A percentile compares a stretch with the other conserved stretches of the same genome.
Evolutionary conservation across 768 basidiomycete species (phyloP).

Genomic region (Rhizopogon rudus): DNA sequence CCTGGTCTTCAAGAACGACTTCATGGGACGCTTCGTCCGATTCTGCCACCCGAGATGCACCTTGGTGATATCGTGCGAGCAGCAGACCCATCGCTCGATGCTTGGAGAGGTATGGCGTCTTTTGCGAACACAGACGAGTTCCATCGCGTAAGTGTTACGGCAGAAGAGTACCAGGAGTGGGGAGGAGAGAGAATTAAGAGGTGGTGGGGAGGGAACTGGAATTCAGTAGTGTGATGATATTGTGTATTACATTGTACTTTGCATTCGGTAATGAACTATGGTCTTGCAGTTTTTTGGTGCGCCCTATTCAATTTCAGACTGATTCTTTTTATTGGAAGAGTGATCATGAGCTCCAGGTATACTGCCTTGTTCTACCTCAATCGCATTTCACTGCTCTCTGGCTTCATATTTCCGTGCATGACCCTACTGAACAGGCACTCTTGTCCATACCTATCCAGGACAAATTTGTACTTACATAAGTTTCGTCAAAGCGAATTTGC

Average conservation of each 20-base stretch:
- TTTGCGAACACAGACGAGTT: conserved; percentile 60
- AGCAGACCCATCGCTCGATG: conserved; percentile 62
- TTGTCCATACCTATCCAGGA: no score
- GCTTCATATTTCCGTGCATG: no score
- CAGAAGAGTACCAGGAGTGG: conserved; percentile 84
- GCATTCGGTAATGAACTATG: no score
- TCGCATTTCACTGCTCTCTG: no score
- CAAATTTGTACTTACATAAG: no score
- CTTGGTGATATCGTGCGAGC: conserved; percentile 57
- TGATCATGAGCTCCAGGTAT: no score
- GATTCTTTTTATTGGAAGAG: no score
- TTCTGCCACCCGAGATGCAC: conserved; percentile 78
- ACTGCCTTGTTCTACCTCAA: no score
- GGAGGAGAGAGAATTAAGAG: conserved; percentile 82
- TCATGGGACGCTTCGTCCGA: conserved; percentile 70
- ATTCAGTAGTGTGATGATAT: conserved; percentile 23
- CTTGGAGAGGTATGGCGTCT: conserved; percentile 91
- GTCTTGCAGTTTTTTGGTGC: no score
- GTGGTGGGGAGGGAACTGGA: conserved; percentile 96
- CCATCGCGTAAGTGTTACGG: conserved; percentile 52
- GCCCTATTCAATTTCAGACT: no score
- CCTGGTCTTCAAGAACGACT: conserved; percentile 67
- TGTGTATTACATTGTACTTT: not conserved
- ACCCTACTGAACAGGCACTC: no score
- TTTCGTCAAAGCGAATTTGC: no score